Conservation (phyloP, 2,329 filamentous ascomycete species). For the Fusarium citri region DNA sequence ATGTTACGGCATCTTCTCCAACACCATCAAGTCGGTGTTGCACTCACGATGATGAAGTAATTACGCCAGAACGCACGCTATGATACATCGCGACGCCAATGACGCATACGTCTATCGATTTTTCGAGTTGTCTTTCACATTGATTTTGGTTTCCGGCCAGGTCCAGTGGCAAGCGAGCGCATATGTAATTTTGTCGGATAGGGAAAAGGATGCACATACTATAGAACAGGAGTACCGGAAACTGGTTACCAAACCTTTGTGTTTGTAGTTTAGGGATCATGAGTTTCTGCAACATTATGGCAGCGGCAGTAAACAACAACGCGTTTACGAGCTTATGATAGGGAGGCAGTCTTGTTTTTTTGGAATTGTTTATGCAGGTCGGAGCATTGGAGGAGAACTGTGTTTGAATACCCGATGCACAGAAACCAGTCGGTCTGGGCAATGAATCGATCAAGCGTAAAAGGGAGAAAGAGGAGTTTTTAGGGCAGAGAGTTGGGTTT, state of each 20-base stretch:
- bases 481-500: neutral
- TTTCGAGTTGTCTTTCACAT: constrained; percentile 31
- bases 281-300: constrained; percentile 17
- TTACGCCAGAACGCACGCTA: constrained; percentile 26
- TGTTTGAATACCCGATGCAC: constrained; percentile 34
- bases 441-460: constrained; percentile 1
- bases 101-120: constrained; percentile 26
- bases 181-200: constrained; percentile 28
- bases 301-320: constrained; percentile 29
- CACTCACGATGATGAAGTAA: constrained; percentile 27
- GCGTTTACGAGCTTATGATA: constrained; percentile 27
- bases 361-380: constrained; percentile 28
- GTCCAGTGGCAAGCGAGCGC: constrained; percentile 30
- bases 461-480: neutral
- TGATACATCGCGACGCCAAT: constrained; percentile 12
- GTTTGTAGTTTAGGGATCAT: constrained; percentile 20
- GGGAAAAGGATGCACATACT: constrained; percentile 31
- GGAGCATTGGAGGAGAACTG: constrained; percentile 21
- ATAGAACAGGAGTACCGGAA: constrained; percentile 39
- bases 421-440: neutral
- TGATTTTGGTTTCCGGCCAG: constrained; percentile 16
- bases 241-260: constrained; percentile 25
- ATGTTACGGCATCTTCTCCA: neutral
- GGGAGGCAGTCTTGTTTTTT: constrained; percentile 5
- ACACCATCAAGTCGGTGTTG: neutral